Percentiles rank a stretch among this genome's conserved stretches.
Conservation (phyloP, 306 rosid species). For the Lathyrus oleraceus region DNA sequence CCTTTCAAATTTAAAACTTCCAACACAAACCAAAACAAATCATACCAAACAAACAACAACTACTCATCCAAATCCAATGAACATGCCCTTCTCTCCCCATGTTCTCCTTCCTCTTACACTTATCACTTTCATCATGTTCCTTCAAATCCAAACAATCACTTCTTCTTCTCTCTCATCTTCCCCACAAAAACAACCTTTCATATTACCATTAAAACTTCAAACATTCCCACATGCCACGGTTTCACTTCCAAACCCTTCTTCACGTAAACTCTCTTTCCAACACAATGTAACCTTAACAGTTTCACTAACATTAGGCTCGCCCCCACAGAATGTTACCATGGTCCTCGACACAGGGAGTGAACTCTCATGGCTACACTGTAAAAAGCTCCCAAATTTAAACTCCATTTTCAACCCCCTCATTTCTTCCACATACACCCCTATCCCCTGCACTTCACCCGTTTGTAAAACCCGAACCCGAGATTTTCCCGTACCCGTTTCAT, state of each 20-base stretch:
- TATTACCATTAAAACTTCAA: conserved; percentile 61
- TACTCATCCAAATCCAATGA: background rate
- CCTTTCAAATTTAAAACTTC: conserved; percentile 17
- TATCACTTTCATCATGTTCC: conserved; percentile 24
- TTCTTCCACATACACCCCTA: conserved; percentile 57
- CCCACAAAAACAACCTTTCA: conserved; percentile 22
- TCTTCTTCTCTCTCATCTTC: conserved; percentile 18
- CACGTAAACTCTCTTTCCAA: conserved; percentile 60
- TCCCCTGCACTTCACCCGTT: conserved; percentile 63
- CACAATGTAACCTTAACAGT: conserved; percentile 79
- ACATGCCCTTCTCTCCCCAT: conserved; percentile 29
- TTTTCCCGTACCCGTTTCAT: conserved; percentile 61
- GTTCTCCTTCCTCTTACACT: conserved; percentile 16
- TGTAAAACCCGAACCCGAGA: conserved; percentile 71
- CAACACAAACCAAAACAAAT: conserved; percentile 10
- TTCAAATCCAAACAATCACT: conserved; percentile 27
- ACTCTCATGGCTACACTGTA: conserved; percentile 86
- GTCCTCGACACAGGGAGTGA: conserved; percentile 95
- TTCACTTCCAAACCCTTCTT: conserved; percentile 27
- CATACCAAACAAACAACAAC: background rate
- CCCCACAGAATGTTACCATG: conserved; percentile 91
- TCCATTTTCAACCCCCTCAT: conserved; percentile 56
- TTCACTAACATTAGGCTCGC: conserved; percentile 67
- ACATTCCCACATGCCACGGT: conserved; percentile 36
- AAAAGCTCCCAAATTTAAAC: conserved; percentile 46